phyloP scores from a whole-genome alignment of 1,139 yeast genomes.

The Casaregolazyma lundiana region DNA sequence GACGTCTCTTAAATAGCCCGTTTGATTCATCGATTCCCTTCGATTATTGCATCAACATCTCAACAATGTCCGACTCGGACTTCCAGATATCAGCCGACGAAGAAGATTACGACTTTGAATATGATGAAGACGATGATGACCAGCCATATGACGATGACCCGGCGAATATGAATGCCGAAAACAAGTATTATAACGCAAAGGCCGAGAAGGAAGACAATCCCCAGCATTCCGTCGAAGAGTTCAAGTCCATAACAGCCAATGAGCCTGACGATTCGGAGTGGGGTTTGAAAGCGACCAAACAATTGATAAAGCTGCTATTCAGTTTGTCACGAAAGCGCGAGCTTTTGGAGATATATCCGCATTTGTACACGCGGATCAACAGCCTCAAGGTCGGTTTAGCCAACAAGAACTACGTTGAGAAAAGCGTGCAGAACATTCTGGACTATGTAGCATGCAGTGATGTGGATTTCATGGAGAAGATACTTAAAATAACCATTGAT shows the following conservation, averaged over 20 bases:
- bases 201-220: slow-evolving; percentile 54
- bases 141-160: slow-evolving; percentile 35
- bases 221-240: slow-evolving; percentile 43
- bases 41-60: too few species aligned
- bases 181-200: slow-evolving; percentile 59
- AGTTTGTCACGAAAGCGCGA: slow-evolving; percentile 34
- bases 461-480: slow-evolving; percentile 27
- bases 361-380: slow-evolving; percentile 33
- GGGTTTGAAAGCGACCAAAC: slow-evolving; percentile 61
- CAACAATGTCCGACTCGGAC: slow-evolving; percentile 42
- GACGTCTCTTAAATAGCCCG: too few species aligned
- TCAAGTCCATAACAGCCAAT: slow-evolving; percentile 37
- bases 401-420: slow-evolving; percentile 49
- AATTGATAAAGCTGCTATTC: slow-evolving; percentile 54
- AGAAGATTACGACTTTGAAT: slow-evolving; percentile 58
- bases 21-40: too few species aligned
- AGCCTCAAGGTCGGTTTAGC: slow-evolving; percentile 9
- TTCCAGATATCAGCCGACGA: slow-evolving; percentile 51
- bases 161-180: slow-evolving; percentile 38
- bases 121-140: slow-evolving; percentile 49
- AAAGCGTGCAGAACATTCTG: slow-evolving; percentile 54
- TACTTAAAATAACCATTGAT: slow-evolving; percentile 29
- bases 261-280: slow-evolving; percentile 24
- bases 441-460: slow-evolving; percentile 39
- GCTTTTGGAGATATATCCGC: slow-evolving; percentile 33